Evolutionary conservation across 2,329 filamentous ascomycete genomes (phyloP), one percentile per base, ranked within the genome.

Genomic region (Tolypocladium cylindrosporum): DNA sequence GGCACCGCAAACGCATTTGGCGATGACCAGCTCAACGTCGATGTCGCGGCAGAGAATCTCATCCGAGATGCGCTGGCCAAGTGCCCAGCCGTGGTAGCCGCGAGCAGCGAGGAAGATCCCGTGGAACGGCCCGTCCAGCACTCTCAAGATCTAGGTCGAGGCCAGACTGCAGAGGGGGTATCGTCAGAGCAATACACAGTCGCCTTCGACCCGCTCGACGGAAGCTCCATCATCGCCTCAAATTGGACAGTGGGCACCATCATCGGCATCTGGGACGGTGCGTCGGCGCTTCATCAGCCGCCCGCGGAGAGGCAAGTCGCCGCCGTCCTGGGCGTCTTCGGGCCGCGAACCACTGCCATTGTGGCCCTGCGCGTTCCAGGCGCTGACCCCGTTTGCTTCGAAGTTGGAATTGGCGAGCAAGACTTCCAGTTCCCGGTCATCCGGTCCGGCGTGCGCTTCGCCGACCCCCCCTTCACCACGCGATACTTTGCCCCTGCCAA

Each of bases 401-500:
- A 86, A 65, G 68, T 84, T 40, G 77, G 75, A 0, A 60, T 82
- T 2, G 63, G 62, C 14, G 69, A 69, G 14, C 58, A 63, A 40
- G 61, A 64, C 4, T 59, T 59, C 4, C 58, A 61, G 1, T 71
- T 68, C 54, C 67, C 75, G 3, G 61, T 85, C 1, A 65, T 82
- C 0, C 75, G 77, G 0, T 42, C 74, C 0, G 53, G 62, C 0
- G 71, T 84, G 7, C 68, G 63, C 9, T 69, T 83, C 4, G 61
- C 68, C 0, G 43, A 61, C 0, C 62, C 71, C 3, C 74, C 75
- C 0, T 73, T 74, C 62, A 76, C 75, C 62, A 80, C 80, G 34
- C 74, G 78, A 0, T 86, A 85, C 66, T 86, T 87, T 63, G 81
- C 84, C 0, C 84, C 84, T 0, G 83, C 83, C 5, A 87, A 87